Evolutionary conservation across 352 stramenopile species (phyloP).

Genomic region (Pythium coloratum): DNA sequence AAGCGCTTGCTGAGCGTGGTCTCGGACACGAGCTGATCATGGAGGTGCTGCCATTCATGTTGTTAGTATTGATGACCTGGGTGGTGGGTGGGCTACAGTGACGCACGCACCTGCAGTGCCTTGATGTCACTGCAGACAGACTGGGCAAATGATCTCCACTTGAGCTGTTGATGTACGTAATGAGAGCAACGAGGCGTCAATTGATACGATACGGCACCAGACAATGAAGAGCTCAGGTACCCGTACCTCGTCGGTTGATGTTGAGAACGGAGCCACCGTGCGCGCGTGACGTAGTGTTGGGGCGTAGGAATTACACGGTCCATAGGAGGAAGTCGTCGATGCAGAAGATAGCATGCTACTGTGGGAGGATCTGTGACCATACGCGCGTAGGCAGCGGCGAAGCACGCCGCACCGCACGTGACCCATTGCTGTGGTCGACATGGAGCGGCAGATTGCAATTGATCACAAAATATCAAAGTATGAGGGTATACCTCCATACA

Average conservation of each 20-base stretch:
- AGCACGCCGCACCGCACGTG: background rate
- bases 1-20: conserved; percentile 31
- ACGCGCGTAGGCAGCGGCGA: background rate
- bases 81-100: background rate
- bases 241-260: background rate
- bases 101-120: conserved; percentile 15
- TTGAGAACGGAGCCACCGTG: background rate
- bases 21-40: conserved; percentile 36
- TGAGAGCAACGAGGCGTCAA: background rate
- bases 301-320: background rate
- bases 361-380: background rate
- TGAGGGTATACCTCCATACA: background rate
- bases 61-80: background rate
- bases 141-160: background rate
- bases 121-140: conserved; percentile 21
- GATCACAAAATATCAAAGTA: background rate
- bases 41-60: conserved; percentile 34
- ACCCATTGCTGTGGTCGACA: background rate
- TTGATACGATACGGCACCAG: no score
- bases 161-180: background rate
- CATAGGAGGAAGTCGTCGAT: background rate
- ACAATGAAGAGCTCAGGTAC: background rate
- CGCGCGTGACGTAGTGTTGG: background rate
- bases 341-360: background rate
- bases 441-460: background rate